phyloP scores from a whole-genome alignment of 1,139 yeast genomes.

The Candida frijolesensis region DNA sequence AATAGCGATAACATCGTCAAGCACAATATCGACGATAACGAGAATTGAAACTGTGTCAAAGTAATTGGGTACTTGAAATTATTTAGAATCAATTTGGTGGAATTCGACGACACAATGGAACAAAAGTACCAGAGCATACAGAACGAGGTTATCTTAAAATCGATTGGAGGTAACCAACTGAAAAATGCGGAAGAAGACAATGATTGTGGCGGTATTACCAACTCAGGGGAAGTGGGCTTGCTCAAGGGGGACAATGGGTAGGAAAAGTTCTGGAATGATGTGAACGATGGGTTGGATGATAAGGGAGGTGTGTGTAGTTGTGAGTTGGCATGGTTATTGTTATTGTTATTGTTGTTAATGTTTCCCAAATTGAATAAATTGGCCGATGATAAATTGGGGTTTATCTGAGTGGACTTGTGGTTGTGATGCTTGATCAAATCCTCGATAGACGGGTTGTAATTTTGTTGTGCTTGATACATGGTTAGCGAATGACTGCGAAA shows the following conservation, averaged over 20 bases:
- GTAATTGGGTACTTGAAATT: constrained; percentile 79
- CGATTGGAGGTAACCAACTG: constrained; percentile 29
- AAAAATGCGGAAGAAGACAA: constrained; percentile 19
- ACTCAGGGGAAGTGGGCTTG: constrained; percentile 34
- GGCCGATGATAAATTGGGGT: constrained; percentile 34
- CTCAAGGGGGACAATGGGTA: constrained; percentile 40
- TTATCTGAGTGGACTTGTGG: constrained; percentile 18
- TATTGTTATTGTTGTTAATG: constrained; percentile 2
- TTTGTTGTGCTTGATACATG: constrained; percentile 6
- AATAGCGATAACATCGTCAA: constrained; percentile 30
- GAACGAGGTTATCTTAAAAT: constrained; percentile 35
- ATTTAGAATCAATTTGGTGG: constrained; percentile 74
- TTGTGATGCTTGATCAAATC: constrained; percentile 8
- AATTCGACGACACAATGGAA: constrained; percentile 80
- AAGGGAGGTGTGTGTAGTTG: constrained; percentile 15
- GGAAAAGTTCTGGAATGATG: constrained; percentile 8
- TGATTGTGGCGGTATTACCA: constrained; percentile 8
- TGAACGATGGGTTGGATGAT: constrained; percentile 13
- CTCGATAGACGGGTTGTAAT: constrained; percentile 12
- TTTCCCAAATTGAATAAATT: constrained; percentile 23
- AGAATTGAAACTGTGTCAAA: constrained; percentile 81
- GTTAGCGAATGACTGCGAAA: constrained; percentile 4
- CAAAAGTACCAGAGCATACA: constrained; percentile 79
- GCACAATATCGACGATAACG: constrained; percentile 63
- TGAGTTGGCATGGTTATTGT: constrained; percentile 4